Base-by-base conservation (phyloP, 805 yeast genomes). In the Candida pseudofarinosa region DNA sequence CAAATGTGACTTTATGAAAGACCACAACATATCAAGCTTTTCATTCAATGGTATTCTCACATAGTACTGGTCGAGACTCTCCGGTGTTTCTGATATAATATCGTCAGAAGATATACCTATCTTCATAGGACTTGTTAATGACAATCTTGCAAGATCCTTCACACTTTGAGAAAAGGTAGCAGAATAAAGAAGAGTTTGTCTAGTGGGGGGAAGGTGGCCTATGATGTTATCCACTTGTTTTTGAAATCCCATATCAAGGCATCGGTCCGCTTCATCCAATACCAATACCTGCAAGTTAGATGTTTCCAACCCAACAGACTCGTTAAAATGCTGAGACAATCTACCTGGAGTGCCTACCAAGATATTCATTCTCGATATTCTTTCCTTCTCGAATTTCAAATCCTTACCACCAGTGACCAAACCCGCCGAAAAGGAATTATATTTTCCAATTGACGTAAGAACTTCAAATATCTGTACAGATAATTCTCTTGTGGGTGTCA, bases 391-490 rank as follows among this genome's bases (percentile, higher is more conserved):
- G 52, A 74, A 85, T 46, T 79, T 77, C 23, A 85, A 85, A 58
- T 88, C 96, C 58, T 90, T 88, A 32, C 97, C 97, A 39, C 97
- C 97, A 54, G 90, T 89, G 8, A 90, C 91, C 46, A 89, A 69
- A 45, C 96, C 97, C 0, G 96, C 96, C 4, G 95, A 84, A 46
- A 89, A 83, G 2, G 80, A 67, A 51, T 82, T 83, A 51, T 78
- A 72, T 36, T 81, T 77, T 17, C 97, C 97, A 41, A 89, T 81
- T 52, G 82, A 85, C n/a, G 82, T 71, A 46, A 89, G 65, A 3
- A 89, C 97, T 55, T 88, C 95, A 54, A 89, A 89, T 19, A 84
- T 89, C 64, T 89, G 97, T 48, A 88, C 81, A 0, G 97, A 96
- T 52, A 89, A 66, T 57, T 89, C 97, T 61, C 97, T 76, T 0